Evolutionary conservation across 805 yeast genomes (phyloP), one percentile per base, ranked within the genome.

Genomic region (Candida nanaspora): DNA sequence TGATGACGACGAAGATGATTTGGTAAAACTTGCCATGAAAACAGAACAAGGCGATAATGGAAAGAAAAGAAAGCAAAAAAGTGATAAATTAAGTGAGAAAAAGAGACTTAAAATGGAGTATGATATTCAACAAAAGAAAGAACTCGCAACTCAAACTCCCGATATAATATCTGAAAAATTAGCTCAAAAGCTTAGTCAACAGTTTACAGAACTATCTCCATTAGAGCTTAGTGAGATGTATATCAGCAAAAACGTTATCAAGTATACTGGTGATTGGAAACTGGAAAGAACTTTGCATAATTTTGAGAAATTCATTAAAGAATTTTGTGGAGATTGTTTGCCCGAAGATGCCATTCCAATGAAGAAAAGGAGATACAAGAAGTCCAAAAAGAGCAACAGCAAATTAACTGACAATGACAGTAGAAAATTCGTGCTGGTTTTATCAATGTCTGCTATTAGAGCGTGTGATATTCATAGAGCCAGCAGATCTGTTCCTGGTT

Each of bases 391-490:
- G 57, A 48, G 34, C 20, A 41, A 38, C 3, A 38, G 39, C 62
- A 31, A 42, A 45, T 21, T 47, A 18, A 6, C 40, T 50, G 42
- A 48, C 18, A 46, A 29, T 43, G 38, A 33, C 47, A 67, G 62
- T 26, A 59, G 72, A 23, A 70, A 72, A 40, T 65, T 72, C 61
- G 56, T 78, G 47, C 60, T 81, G 14, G 61, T 81, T 2, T 52
- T 82, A 14, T 72, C 89, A 0, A 73, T 83, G 68, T 86, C 95
- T 0, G 93, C 95, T 10, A 66, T 87, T 20, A 72, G 97, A 49
- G 93, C 87, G 2, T 91, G 96, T 53, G 96, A 89, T 52, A 71
- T 87, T 2, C 82, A 75, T 54, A 73, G 95, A 48, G 78, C 84
- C 1, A 59, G 74, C 40, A 69, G 61, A 56, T 70, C 51, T 41